Conservation (phyloP, 2,329 filamentous ascomycete species). For the Venturia effusa region DNA sequence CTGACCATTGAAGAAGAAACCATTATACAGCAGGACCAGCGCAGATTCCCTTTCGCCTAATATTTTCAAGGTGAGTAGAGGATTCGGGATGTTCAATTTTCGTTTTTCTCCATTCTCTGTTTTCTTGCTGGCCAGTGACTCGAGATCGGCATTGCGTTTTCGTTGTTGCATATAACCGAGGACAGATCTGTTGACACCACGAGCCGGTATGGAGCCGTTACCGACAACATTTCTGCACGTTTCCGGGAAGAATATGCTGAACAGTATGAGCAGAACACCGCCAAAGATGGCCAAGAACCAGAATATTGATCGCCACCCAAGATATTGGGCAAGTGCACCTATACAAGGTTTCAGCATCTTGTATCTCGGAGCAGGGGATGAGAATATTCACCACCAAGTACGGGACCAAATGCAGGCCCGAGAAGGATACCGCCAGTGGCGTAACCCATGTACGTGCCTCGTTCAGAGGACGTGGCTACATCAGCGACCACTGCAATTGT, state of each 20-base stretch:
- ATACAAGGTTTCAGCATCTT: neutral
- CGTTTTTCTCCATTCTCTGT: slow-evolving; percentile 17
- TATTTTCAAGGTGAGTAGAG: slow-evolving; percentile 29
- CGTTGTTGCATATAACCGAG: slow-evolving; percentile 7
- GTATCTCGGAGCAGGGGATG: neutral
- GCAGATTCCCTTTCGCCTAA: slow-evolving; percentile 30
- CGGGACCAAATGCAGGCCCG: slow-evolving; percentile 17
- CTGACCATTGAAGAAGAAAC: slow-evolving; percentile 13
- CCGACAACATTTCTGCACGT: slow-evolving; percentile 24
- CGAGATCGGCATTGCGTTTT: slow-evolving; percentile 5
- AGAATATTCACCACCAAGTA: slow-evolving; percentile 21
- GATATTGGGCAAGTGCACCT: slow-evolving; percentile 20
- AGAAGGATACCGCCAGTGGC: slow-evolving; percentile 19
- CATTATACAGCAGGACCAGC: slow-evolving; percentile 27
- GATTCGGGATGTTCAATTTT: slow-evolving; percentile 33
- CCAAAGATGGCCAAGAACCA: slow-evolving; percentile 32
- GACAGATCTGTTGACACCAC: slow-evolving; percentile 11
- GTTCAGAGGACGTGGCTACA: slow-evolving; percentile 23
- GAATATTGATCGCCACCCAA: slow-evolving; percentile 31
- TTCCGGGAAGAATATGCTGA: slow-evolving; percentile 30
- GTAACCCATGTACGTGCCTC: slow-evolving; percentile 25
- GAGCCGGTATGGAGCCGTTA: slow-evolving; percentile 13
- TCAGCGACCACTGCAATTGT: slow-evolving; percentile 25
- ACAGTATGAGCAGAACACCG: slow-evolving; percentile 23
- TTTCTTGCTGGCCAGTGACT: neutral